Percentiles rank a stretch among this genome's conserved stretches.
These are phyloP conservation scores for Monosporascus sp. DNA, from an alignment of 2,329 filamentous ascomycete genomes.

Conservation along the genomic window DNA sequence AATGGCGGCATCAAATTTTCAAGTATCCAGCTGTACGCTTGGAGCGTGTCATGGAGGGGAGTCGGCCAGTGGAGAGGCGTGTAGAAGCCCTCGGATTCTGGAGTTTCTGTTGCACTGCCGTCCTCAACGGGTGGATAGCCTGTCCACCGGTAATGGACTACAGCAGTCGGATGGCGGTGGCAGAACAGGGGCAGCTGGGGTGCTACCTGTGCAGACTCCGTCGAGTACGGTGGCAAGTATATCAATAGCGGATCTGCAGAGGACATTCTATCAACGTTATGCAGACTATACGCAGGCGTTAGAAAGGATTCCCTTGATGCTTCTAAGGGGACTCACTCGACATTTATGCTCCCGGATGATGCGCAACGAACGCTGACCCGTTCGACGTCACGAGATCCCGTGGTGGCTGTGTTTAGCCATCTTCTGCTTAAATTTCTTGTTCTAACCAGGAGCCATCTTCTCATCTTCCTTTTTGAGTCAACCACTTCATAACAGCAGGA, in stretches of 20 bases:
- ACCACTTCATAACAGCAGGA: background rate
- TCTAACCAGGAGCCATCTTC: constrained; percentile 12
- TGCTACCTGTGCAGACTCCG: constrained; percentile 17
- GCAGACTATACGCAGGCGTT: constrained; percentile 34
- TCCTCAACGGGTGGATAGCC: constrained; percentile 15
- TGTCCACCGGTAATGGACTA: constrained; percentile 58
- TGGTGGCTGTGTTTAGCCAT: constrained; percentile 15
- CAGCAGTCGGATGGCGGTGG: constrained; percentile 41
- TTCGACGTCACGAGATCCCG: constrained; percentile 25
- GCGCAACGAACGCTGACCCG: constrained; percentile 43
- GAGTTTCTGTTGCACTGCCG: constrained; percentile 1
- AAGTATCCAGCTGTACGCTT: constrained; percentile 50
- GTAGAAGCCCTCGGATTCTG: background rate
- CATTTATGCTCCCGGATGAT: constrained; percentile 43
- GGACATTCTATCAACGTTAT: constrained; percentile 37
- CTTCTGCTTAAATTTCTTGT: constrained; percentile 8
- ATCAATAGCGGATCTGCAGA: constrained; percentile 44
- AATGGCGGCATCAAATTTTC: constrained; percentile 36
- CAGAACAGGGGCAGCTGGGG: constrained; percentile 37
- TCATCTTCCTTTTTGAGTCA: constrained; percentile 8
- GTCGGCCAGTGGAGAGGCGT: constrained; percentile 45
- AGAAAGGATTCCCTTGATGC: constrained; percentile 5
- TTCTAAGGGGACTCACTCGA: constrained; percentile 39
- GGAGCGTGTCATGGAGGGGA: constrained; percentile 51
- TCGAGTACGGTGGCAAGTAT: constrained; percentile 48